These are phyloP conservation scores for Penicillium sp. DNA, from an alignment of 2,329 filamentous ascomycete genomes.

Conservation along the genomic window DNA sequence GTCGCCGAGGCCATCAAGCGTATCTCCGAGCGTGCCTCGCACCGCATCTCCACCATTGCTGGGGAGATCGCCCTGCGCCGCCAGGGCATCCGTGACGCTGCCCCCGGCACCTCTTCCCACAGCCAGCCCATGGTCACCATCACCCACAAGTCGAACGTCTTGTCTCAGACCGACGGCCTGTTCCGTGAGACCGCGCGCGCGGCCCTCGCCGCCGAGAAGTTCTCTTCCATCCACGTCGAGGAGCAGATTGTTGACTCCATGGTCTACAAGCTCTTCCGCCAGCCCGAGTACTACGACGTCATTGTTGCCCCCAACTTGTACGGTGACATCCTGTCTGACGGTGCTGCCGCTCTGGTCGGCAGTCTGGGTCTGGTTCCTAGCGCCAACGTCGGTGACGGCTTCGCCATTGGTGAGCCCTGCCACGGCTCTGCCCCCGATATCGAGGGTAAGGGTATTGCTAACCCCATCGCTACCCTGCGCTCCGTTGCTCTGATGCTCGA, in stretches of 20 bases:
- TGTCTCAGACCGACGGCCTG: conserved; percentile 93
- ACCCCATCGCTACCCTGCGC: conserved; percentile 92
- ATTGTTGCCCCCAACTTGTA: conserved; percentile 98
- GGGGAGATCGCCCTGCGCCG: conserved; percentile 91
- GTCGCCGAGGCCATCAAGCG: conserved; percentile 98
- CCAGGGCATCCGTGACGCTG: conserved; percentile 74
- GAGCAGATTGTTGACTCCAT: conserved; percentile 99
- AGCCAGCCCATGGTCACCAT: conserved; percentile 81
- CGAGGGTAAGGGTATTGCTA: conserved; percentile 88
- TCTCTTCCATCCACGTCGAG: conserved; percentile 73
- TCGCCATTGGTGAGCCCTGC: conserved; percentile 97
- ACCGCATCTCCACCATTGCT: conserved; percentile 88
- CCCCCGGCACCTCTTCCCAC: conserved; percentile 60
- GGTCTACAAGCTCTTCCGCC: conserved; percentile 99
- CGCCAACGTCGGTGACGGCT: conserved; percentile 91
- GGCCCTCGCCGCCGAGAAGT: conserved; percentile 71
- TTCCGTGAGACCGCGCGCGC: conserved; percentile 82
- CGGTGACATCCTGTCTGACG: conserved; percentile 95
- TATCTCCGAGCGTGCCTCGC: conserved; percentile 84
- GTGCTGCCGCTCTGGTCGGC: conserved; percentile 90
- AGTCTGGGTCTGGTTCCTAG: conserved; percentile 90
- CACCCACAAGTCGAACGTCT: conserved; percentile 97
- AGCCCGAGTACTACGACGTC: conserved; percentile 93
- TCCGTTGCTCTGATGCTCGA: conserved; percentile 95
- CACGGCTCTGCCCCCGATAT: conserved; percentile 97